Percentiles rank a stretch among this genome's conserved stretches.
Conservation (phyloP, 2,329 filamentous ascomycete species). For the Beauveria asiatica region DNA sequence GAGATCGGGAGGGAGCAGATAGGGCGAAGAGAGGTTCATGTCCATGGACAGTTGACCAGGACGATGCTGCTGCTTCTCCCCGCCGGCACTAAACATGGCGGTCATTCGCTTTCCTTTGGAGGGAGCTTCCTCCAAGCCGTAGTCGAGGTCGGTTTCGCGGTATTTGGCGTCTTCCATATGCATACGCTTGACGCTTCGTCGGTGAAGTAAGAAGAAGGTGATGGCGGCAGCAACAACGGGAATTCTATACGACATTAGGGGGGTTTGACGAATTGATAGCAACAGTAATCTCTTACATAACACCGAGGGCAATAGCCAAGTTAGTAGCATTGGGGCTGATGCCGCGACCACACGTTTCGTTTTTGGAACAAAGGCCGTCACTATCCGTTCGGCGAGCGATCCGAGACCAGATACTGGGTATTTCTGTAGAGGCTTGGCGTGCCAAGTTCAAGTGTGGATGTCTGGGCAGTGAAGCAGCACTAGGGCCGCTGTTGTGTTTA, state of each 20-base stretch:
- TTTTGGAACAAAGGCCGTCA: constrained; percentile 15
- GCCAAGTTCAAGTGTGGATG: constrained; percentile 7
- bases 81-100: constrained; percentile 36
- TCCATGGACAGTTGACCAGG: constrained; percentile 58
- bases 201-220: constrained; percentile 69
- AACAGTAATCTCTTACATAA: constrained; percentile 49
- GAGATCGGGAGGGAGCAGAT: constrained; percentile 79
- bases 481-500: not conserved
- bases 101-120: constrained; percentile 27
- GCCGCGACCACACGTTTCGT: constrained; percentile 52
- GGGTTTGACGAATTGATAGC: not conserved
- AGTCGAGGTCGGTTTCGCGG: constrained; percentile 86
- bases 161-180: constrained; percentile 73
- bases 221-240: constrained; percentile 60
- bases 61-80: constrained; percentile 43
- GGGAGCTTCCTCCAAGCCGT: constrained; percentile 59
- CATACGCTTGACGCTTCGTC: constrained; percentile 64
- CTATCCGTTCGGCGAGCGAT: constrained; percentile 6
- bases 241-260: constrained; percentile 47
- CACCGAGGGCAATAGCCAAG: constrained; percentile 59
- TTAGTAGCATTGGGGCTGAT: constrained; percentile 46
- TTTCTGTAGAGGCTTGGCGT: not conserved
- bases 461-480: not conserved
- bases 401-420: constrained; percentile 3
- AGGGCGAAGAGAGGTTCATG: constrained; percentile 73